These are phyloP conservation scores for Daldinia vernicosa DNA, from an alignment of 495 filamentous ascomycete species.

Conservation along the genomic window DNA sequence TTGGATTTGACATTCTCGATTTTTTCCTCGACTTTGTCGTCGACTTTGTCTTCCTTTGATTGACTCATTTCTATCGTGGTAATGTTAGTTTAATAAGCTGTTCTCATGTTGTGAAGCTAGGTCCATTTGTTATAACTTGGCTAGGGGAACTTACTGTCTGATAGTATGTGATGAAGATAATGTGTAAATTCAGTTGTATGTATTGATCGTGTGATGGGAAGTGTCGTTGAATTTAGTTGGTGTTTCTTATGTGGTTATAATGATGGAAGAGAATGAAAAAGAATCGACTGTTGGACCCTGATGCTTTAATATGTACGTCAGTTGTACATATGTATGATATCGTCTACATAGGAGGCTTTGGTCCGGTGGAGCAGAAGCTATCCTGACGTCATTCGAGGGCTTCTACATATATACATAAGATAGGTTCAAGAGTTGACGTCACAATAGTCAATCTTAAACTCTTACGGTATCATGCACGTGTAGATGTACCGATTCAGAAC, in stretches of 20 bases:
- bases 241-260: neutral
- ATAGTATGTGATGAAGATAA: neutral
- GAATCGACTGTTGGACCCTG: neutral
- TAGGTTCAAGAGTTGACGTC: conserved; percentile 23
- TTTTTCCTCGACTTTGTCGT: conserved; percentile 65
- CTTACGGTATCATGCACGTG: conserved; percentile 8
- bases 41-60: conserved; percentile 70
- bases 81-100: neutral
- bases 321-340: conserved; percentile 30
- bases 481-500: conserved; percentile 19
- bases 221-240: neutral
- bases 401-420: neutral
- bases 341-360: conserved; percentile 24
- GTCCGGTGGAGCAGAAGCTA: conserved; percentile 14
- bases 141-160: conserved; percentile 24
- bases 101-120: neutral
- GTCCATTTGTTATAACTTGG: neutral
- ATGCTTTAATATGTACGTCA: conserved; percentile 32
- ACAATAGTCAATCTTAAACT: conserved; percentile 23
- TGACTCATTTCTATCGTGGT: conserved; percentile 44
- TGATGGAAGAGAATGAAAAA: neutral
- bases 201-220: neutral
- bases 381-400: conserved; percentile 34
- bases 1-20: conserved; percentile 73
- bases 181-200: neutral